These are phyloP conservation scores for Salix caprea DNA, from an alignment of 345 rosid genomes.

Conservation along the genomic window DNA sequence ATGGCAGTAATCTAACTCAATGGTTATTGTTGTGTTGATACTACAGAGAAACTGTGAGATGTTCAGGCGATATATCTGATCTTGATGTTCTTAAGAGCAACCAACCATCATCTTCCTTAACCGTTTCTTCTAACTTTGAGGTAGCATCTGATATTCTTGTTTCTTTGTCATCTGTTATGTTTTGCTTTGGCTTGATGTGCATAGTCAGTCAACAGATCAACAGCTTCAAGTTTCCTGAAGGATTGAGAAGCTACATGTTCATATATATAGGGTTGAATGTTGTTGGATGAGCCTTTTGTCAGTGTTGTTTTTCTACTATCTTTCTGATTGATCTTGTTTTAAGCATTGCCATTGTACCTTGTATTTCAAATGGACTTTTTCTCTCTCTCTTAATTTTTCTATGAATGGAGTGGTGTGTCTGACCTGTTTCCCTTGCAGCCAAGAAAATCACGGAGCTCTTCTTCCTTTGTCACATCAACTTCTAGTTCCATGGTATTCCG, in stretches of 20 bases:
- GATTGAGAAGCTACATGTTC: no score
- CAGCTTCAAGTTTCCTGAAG: no score
- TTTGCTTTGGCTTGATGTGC: no score
- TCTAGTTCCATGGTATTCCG: slow-evolving; percentile 55
- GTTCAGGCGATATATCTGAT: slow-evolving; percentile 36
- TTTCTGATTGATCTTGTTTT: neutral
- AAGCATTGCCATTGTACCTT: neutral
- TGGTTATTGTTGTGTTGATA: no score
- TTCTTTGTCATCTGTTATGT: no score
- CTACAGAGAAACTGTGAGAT: slow-evolving; percentile 57
- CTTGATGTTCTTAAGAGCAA: slow-evolving; percentile 48
- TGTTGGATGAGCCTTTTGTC: no score
- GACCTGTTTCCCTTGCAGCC: slow-evolving; percentile 43
- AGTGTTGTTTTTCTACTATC: neutral
- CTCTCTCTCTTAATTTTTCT: neutral
- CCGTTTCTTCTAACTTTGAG: slow-evolving; percentile 81
- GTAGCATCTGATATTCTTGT: slow-evolving; percentile 26
- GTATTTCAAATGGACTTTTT: neutral
- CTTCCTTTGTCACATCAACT: slow-evolving; percentile 37
- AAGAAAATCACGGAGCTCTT: slow-evolving; percentile 53
- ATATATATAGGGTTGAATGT: no score
- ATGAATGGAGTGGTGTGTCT: neutral
- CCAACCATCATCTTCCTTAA: slow-evolving; percentile 44
- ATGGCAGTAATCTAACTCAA: no score
- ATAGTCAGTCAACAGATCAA: no score